A percentile compares a stretch with the other conserved stretches of the same genome.
Conservation (phyloP, 2,329 filamentous ascomycete genomes). For the Cladophialophora exuberans region DNA sequence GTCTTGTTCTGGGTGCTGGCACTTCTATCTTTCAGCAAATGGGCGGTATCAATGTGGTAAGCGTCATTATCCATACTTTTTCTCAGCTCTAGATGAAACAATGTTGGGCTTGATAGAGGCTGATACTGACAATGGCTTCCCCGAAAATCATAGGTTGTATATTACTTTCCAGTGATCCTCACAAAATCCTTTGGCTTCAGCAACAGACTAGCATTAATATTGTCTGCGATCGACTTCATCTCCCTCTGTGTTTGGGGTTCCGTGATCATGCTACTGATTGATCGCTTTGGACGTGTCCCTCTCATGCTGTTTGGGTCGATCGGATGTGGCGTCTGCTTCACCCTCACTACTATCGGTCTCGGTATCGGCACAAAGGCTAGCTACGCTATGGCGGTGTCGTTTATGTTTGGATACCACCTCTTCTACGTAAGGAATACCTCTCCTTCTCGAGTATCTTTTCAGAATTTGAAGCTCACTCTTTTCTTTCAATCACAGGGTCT, state of each 20-base stretch:
- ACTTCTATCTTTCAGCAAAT: conserved; percentile 53
- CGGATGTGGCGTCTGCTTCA: conserved; percentile 31
- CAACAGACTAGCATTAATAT: conserved; percentile 4
- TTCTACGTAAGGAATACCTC: conserved; percentile 37
- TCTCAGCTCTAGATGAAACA: conserved; percentile 42
- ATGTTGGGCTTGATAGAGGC: not conserved
- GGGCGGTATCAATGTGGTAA: conserved; percentile 55
- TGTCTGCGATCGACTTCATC: conserved; percentile 5
- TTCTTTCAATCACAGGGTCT: conserved; percentile 1
- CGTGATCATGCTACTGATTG: conserved; percentile 48
- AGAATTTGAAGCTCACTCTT: not conserved
- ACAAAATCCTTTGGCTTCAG: conserved; percentile 8
- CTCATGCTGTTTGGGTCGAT: conserved; percentile 32
- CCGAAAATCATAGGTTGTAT: conserved; percentile 30
- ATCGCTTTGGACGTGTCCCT: conserved; percentile 48
- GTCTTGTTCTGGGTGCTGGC: conserved; percentile 45
- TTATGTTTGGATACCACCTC: conserved; percentile 8
- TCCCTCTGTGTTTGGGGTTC: conserved; percentile 7
- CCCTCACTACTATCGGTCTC: conserved; percentile 43
- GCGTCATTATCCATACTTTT: conserved; percentile 52
- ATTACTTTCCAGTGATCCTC: conserved; percentile 9
- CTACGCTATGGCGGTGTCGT: conserved; percentile 40
- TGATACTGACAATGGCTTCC: conserved; percentile 44
- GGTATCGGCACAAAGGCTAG: not conserved
- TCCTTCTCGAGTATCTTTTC: conserved; percentile 24